Base-by-base conservation (phyloP, 768 basidiomycete genomes). In the Ramaria sp. region DNA sequence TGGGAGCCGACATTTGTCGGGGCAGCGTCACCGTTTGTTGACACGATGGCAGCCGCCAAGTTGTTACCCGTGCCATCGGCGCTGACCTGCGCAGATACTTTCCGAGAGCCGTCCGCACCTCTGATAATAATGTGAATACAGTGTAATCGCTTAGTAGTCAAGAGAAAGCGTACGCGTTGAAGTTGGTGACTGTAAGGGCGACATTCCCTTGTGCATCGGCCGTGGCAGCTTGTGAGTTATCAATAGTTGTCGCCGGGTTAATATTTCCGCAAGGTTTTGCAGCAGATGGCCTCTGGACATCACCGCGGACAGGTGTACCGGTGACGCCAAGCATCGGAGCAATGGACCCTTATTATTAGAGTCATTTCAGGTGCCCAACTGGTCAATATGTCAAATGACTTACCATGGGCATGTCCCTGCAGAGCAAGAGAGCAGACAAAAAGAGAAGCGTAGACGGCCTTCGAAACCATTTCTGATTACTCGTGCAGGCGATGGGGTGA, bases 31-130 rank as follows among this genome's bases (percentile, higher is more conserved):
- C 80, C 79, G 60, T 82, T 81, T 57, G 64, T 70, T 10, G 71
- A 63, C 0, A 74, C 73, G 5, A 69, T 72, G 15, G 74, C 74
- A 12, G 53, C 6, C 19, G 63, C 60, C 54, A 72, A 69, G 9
- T 55, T 63, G 45, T 63, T 65, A 43, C 69, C 69, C 13, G 63
- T 65, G 33, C 66, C 71, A n/a, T 75, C 71, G 7, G 73, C 63
- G 61, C 80, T 76, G 19, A 81, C 73, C 37, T 70, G 62, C 7
- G 58, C 51, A 1, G 70, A 69, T 45, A 82, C 70, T 50, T 72
- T 63, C 12, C 74, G 72, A 1, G 78, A 79, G 20, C 79, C 79
- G 65, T 80, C 78, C 7, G 47, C 37, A 11, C 74, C 75, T 50
- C 76, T 76, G 39, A 13, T 54, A 42, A 24, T 27, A 30, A 11